Evolutionary conservation across 805 yeast species (phyloP).

Genomic region (Nadsonia fulvescens): DNA sequence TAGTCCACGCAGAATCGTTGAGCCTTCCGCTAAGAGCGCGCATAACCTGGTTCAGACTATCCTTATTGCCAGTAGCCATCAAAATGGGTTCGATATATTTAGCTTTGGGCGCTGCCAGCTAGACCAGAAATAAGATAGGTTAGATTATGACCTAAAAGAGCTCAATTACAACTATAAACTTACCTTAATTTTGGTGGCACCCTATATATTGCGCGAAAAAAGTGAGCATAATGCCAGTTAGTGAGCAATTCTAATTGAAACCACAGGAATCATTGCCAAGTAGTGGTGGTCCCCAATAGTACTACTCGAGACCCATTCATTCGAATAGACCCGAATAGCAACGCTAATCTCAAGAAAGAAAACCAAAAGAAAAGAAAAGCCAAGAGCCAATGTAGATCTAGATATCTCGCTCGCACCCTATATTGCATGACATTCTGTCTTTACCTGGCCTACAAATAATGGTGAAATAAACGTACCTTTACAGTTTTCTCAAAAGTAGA

Average conservation of each 20-base stretch:
- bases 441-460: not conserved
- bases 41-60: conserved; percentile 54
- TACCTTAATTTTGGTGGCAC: conserved; percentile 50
- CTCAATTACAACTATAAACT: too few species aligned
- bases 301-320: too few species aligned
- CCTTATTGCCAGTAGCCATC: conserved; percentile 36
- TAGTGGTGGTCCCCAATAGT: too few species aligned
- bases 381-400: too few species aligned
- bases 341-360: too few species aligned
- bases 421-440: conserved; percentile 1
- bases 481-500: conserved; percentile 51
- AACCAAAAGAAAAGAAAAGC: too few species aligned
- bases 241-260: too few species aligned
- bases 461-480: conserved; percentile 25
- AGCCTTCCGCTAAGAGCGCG: conserved; percentile 41
- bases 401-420: too few species aligned
- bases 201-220: too few species aligned
- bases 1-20: conserved; percentile 76
- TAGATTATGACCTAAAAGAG: conserved; percentile 31
- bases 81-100: conserved; percentile 90
- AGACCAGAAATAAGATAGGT: conserved; percentile 19
- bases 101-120: conserved; percentile 93
- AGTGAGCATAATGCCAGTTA: too few species aligned
- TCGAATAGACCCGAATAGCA: too few species aligned
- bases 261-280: too few species aligned